Conservation (phyloP, 805 yeast genomes). For the Candida stauntonica region DNA sequence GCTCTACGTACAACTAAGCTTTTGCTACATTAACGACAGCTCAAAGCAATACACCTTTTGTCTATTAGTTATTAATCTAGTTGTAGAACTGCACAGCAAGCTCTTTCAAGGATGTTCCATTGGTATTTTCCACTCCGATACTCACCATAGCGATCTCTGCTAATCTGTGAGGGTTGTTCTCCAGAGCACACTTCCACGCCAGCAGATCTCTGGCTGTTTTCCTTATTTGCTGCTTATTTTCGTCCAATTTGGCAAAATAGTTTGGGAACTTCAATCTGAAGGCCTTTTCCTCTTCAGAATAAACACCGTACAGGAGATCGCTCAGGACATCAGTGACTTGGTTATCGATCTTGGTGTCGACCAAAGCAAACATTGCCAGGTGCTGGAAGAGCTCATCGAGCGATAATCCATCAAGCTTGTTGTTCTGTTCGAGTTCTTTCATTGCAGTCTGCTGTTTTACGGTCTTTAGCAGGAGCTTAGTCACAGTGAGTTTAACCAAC, state of each 20-base stretch:
- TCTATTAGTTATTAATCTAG: background rate
- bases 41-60: too few relatives aligned
- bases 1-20: slow-evolving; percentile 47
- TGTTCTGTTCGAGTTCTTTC: background rate
- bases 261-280: slow-evolving; percentile 18
- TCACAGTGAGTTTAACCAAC: slow-evolving; percentile 15
- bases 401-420: slow-evolving; percentile 3
- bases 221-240: slow-evolving; percentile 7
- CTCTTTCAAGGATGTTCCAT: slow-evolving; percentile 2
- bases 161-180: slow-evolving; percentile 8
- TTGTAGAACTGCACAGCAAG: slow-evolving; percentile 3
- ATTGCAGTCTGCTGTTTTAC: slow-evolving; percentile 16
- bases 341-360: slow-evolving; percentile 16
- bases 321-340: slow-evolving; percentile 2
- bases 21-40: background rate
- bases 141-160: slow-evolving; percentile 6
- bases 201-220: slow-evolving; percentile 15
- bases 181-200: slow-evolving; percentile 15
- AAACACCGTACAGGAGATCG: slow-evolving; percentile 11
- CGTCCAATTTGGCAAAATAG: slow-evolving; percentile 19
- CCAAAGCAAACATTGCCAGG: slow-evolving; percentile 15
- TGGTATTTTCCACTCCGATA: background rate
- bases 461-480: slow-evolving; percentile 19
- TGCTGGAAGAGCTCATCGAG: slow-evolving; percentile 16
- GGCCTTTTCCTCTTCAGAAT: slow-evolving; percentile 13